phyloP scores from a whole-genome alignment of 768 basidiomycete species.

The Tylopilus sp. region DNA sequence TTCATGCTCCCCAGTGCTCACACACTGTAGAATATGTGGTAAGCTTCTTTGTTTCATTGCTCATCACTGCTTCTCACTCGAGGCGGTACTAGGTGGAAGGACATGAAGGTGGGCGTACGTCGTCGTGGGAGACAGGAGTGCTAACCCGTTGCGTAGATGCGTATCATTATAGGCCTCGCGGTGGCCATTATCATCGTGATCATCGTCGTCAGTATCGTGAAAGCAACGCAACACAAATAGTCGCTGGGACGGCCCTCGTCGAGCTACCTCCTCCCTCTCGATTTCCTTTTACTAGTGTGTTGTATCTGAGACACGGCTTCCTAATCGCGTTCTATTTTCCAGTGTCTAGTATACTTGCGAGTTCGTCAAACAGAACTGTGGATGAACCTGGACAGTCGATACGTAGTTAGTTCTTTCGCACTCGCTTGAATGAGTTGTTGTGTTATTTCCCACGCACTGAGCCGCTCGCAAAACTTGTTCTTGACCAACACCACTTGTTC shows the following conservation, averaged over 20 bases:
- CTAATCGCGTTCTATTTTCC: constrained; percentile 26
- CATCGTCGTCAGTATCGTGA: constrained; percentile 93
- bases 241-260: background rate
- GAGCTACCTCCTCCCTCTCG: constrained; percentile 3
- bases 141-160: constrained; percentile 59
- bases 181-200: constrained; percentile 90
- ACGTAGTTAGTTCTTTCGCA: constrained; percentile 10
- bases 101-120: constrained; percentile 74
- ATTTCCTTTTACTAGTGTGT: constrained; percentile 29
- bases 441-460: constrained; percentile 23
- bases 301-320: constrained; percentile 43
- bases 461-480: constrained; percentile 4
- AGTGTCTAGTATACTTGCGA: constrained; percentile 19
- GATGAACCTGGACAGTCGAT: constrained; percentile 23
- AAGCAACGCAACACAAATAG: constrained; percentile 59
- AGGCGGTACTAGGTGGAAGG: constrained; percentile 75
- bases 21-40: constrained; percentile 80
- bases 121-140: constrained; percentile 3
- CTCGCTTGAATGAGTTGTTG: constrained; percentile 21
- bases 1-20: constrained; percentile 6
- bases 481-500: constrained; percentile 8
- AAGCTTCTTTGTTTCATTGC: constrained; percentile 33
- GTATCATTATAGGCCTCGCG: constrained; percentile 90
- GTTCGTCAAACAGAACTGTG: constrained; percentile 12
- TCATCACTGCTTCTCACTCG: constrained; percentile 6